Percentiles rank a stretch among this genome's conserved stretches.
Evolutionary conservation across 129 eudicot genomes (phyloP).

Genomic region (Helianthus tuberosus): DNA sequence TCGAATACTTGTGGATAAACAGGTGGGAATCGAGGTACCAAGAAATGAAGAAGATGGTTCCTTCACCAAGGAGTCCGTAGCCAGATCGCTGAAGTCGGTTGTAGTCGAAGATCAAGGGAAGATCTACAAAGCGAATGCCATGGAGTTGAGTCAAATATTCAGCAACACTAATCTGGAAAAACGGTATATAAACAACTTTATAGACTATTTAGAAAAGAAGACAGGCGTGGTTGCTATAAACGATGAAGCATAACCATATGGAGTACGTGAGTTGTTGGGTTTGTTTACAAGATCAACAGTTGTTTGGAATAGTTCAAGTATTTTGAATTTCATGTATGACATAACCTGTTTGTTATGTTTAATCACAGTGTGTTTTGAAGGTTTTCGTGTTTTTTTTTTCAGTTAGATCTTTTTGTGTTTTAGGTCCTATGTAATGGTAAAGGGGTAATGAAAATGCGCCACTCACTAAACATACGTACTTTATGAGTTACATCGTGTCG

Average conservation of each 20-base stretch:
- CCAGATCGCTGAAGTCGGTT: constrained; percentile 23
- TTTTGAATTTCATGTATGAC: no score
- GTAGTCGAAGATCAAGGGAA: constrained; percentile 37
- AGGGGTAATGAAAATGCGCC: no score
- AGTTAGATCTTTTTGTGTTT: no score
- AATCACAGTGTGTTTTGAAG: no score
- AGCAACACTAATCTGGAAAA: constrained; percentile 15
- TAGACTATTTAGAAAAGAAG: constrained; percentile 24
- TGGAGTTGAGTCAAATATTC: constrained; percentile 17
- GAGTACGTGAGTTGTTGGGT: not conserved
- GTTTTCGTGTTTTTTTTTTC: no score
- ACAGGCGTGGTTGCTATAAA: not conserved
- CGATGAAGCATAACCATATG: not conserved
- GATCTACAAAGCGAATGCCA: constrained; percentile 33
- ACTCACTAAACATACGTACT: no score
- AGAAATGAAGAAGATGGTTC: constrained; percentile 39
- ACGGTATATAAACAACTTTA: constrained; percentile 21
- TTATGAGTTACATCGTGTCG: no score
- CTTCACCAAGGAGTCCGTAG: constrained; percentile 40
- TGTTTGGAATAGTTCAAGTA: not conserved
- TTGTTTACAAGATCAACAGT: not conserved
- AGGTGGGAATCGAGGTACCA: constrained; percentile 30
- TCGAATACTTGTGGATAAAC: constrained; percentile 22
- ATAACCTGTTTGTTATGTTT: no score
- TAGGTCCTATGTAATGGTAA: no score